These are phyloP conservation scores for Auricularia heimuer DNA, from an alignment of 768 basidiomycete genomes.

Conservation along the genomic window DNA sequence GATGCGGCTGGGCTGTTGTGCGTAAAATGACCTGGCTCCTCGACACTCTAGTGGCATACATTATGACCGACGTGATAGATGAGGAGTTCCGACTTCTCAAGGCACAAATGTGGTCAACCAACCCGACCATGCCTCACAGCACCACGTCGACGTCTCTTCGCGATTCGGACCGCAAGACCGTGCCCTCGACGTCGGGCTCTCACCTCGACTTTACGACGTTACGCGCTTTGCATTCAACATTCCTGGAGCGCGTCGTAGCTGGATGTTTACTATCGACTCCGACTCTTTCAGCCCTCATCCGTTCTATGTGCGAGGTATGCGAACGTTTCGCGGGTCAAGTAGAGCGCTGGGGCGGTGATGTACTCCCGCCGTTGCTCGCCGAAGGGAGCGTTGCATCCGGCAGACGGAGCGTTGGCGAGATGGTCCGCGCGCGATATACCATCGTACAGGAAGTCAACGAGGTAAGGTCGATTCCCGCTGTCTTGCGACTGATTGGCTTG, in stretches of 20 bases:
- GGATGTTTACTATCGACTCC: conserved; percentile 71
- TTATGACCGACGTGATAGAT: conserved; percentile 86
- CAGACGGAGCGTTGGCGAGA: conserved; percentile 50
- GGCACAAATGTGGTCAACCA: conserved; percentile 31
- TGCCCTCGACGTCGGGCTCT: conserved; percentile 20
- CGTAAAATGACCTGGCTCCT: conserved; percentile 89
- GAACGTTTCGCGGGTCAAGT: conserved; percentile 81
- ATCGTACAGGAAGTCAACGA: conserved; percentile 70
- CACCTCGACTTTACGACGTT: conserved; percentile 80
- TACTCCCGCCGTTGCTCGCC: conserved; percentile 71
- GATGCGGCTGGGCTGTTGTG: conserved; percentile 81
- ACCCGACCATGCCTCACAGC: not conserved
- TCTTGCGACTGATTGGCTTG: not conserved
- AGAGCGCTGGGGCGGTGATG: conserved; percentile 88
- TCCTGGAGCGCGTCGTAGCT: conserved; percentile 67
- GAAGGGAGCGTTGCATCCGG: conserved; percentile 61
- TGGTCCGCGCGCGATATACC: conserved; percentile 61
- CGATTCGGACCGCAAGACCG: not conserved
- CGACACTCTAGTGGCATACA: conserved; percentile 71
- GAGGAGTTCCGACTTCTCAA: conserved; percentile 70
- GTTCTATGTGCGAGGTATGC: conserved; percentile 70
- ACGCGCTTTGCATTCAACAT: conserved; percentile 70
- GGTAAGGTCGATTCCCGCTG: conserved; percentile 31
- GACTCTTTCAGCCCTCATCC: conserved; percentile 49
- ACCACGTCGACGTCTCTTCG: not conserved